Conservation (phyloP, 2,329 filamentous ascomycete species). For the Diplodia mutila region DNA sequence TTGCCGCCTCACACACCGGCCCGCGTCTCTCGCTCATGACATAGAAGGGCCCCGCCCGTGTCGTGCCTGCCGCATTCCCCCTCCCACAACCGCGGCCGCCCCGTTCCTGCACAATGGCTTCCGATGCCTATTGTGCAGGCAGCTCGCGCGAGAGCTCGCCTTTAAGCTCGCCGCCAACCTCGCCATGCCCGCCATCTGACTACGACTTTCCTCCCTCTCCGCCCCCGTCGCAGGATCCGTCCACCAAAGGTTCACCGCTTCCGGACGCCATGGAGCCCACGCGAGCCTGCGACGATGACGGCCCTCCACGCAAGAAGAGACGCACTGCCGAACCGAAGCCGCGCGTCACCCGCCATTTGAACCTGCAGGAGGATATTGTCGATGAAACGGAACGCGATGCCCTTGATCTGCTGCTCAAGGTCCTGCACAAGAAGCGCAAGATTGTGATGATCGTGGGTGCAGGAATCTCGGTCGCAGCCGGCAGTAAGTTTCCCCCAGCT, state of each 20-base stretch:
- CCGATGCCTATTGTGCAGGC: conserved; percentile 31
- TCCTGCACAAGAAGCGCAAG: conserved; percentile 86
- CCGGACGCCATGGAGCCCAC: conserved; percentile 50
- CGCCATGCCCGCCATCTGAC: conserved; percentile 39
- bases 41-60: conserved; percentile 22
- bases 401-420: conserved; percentile 72
- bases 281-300: conserved; percentile 57
- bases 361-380: conserved; percentile 53
- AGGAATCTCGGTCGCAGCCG: conserved; percentile 94
- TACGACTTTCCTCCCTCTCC: conserved; percentile 43
- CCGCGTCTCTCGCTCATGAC: conserved; percentile 21
- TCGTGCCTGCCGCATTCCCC: conserved; percentile 29
- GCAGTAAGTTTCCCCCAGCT: conserved; percentile 64
- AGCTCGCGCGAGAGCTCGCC: conserved; percentile 36
- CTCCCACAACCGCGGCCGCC: conserved; percentile 21
- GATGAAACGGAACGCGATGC: conserved; percentile 62
- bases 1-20: neutral
- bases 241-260: conserved; percentile 50
- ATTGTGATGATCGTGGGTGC: conserved; percentile 96
- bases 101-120: conserved; percentile 37
- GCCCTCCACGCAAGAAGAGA: conserved; percentile 74
- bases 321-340: conserved; percentile 66
- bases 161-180: conserved; percentile 47
- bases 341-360: conserved; percentile 80
- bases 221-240: conserved; percentile 52